Percentiles rank a stretch among this genome's conserved stretches.
phyloP scores from a whole-genome alignment of 2,329 filamentous ascomycete genomes.

The Iodosphaeria phyllophila region DNA sequence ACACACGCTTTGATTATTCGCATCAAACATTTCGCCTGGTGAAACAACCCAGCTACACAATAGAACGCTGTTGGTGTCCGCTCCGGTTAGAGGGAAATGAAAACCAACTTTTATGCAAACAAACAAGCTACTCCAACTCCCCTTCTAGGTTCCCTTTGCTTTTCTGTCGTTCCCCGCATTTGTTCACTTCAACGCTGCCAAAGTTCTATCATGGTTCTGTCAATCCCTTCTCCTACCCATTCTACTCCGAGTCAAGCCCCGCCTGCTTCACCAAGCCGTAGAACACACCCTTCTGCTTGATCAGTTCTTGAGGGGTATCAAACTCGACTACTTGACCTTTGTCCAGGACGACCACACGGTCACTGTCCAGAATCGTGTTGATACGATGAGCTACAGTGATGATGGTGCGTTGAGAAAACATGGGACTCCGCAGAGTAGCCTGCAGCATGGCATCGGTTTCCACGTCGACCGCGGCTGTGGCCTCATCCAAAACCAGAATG shows the following conservation, averaged over 20 bases:
- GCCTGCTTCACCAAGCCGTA: conserved; percentile 85
- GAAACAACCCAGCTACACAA: no score
- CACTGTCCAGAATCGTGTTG: conserved; percentile 82
- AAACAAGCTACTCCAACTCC: no score
- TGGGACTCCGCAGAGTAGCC: conserved; percentile 38
- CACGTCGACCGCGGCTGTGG: conserved; percentile 60
- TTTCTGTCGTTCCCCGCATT: no score
- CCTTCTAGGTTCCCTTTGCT: no score
- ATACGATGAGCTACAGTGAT: conserved; percentile 97
- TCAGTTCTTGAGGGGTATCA: conserved; percentile 63
- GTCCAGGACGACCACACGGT: conserved; percentile 86
- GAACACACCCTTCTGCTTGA: conserved; percentile 62
- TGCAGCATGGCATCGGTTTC: conserved; percentile 51
- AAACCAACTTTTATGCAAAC: no score
- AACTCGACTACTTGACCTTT: conserved; percentile 84
- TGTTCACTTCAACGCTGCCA: neutral
- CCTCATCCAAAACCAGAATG: conserved; percentile 92
- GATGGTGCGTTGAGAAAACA: conserved; percentile 84
- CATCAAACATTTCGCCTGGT: no score
- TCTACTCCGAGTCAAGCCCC: conserved; percentile 40
- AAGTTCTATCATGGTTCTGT: neutral
- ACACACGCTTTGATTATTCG: no score
- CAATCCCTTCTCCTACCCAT: neutral
- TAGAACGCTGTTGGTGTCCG: no score
- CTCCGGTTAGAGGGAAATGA: no score